Evolutionary conservation across 2,329 filamentous ascomycete genomes (phyloP), one percentile per base, ranked within the genome.

Genomic region (Laburnicola sp.): DNA sequence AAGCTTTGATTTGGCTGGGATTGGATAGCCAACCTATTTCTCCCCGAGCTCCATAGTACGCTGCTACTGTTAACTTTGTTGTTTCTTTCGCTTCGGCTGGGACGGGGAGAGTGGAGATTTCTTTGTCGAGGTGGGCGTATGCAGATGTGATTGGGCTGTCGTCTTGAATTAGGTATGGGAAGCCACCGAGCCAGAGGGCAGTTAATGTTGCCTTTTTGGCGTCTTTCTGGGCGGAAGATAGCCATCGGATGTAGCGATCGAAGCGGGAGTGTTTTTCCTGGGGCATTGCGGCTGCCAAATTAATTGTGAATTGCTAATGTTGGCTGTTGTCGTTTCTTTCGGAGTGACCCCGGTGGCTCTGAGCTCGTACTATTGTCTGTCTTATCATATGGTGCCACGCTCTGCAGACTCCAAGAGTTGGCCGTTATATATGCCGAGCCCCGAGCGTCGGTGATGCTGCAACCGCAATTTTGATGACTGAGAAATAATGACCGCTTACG

Each of bases 121-220:
- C 42, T 7, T 45, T 35, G 27, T n/a, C 27, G 42, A 45, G 42
- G 4, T 45, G 27, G 11, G 4, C 28, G 42, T 45, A 45, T 36
- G 42, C 42, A 35, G 42, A 35, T 23, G 42, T 26, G 16, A 45
- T 36, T 45, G 42, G 16, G 16, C 16, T 34, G 25, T 26, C 42
- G 42, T 45, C 42, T 45, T 26, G 42, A 45, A 45, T 23, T 26
- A 45, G 42, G 42, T 45, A 45, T 45, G 42, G 42, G 28, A 45
- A 45, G 11, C 42, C 42, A 35, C 42, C 42, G 42, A 45, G 27
- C 16, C 16, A 16, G 16, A 16, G 16, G 16, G 16, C 16, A 16
- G 16, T 16, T 7, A 26, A 9, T 23, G 27, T 45, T 45, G 42
- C 16, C 42, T 45, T 45, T n/a, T 36, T 45, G 11, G 27, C 11